Percentiles rank a stretch among this genome's conserved stretches.
These are phyloP conservation scores for Thecaphora frezii DNA, from an alignment of 1,284 basidiomycete species.

Conservation along the genomic window DNA sequence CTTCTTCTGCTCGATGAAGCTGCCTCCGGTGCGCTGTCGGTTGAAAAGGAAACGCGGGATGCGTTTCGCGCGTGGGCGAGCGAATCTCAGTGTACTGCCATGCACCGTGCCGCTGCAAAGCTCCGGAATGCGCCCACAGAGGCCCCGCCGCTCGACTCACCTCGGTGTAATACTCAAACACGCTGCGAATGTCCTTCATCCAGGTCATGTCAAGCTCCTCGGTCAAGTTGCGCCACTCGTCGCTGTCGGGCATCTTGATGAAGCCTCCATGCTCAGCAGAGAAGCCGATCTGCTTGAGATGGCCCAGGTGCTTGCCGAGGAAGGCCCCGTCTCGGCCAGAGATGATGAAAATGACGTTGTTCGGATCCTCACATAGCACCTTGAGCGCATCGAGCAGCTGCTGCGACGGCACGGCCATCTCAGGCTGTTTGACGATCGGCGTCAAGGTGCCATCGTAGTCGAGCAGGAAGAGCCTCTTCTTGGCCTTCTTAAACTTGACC, in stretches of 20 bases:
- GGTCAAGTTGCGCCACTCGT: constrained; percentile 86
- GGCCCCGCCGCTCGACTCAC: constrained; percentile 54
- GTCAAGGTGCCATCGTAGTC: constrained; percentile 98
- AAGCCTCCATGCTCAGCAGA: constrained; percentile 96
- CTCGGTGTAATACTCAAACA: constrained; percentile 96
- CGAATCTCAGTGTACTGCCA: too few relatives aligned
- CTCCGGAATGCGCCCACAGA: too few relatives aligned
- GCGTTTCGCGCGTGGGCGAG: too few relatives aligned
- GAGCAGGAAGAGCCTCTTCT: constrained; percentile 86
- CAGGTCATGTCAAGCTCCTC: constrained; percentile 91
- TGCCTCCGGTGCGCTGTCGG: constrained; percentile 77
- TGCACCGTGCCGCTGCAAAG: too few relatives aligned
- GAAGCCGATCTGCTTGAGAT: constrained; percentile 80
- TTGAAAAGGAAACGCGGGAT: too few relatives aligned
- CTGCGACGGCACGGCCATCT: constrained; percentile 79
- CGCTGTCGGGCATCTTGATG: constrained; percentile 71
- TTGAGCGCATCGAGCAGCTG: constrained; percentile 76
- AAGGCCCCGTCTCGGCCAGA: constrained; percentile 93
- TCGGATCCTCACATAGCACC: constrained; percentile 73
- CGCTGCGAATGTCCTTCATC: constrained; percentile 92
- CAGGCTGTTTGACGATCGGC: constrained; percentile 92
- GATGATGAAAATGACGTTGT: constrained; percentile 93
- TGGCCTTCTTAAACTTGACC: constrained; percentile 70
- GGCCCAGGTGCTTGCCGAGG: constrained; percentile 86
- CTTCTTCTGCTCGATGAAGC: constrained; percentile 94